Conservation (phyloP, 495 filamentous ascomycete genomes). For the Viridothelium virens region DNA sequence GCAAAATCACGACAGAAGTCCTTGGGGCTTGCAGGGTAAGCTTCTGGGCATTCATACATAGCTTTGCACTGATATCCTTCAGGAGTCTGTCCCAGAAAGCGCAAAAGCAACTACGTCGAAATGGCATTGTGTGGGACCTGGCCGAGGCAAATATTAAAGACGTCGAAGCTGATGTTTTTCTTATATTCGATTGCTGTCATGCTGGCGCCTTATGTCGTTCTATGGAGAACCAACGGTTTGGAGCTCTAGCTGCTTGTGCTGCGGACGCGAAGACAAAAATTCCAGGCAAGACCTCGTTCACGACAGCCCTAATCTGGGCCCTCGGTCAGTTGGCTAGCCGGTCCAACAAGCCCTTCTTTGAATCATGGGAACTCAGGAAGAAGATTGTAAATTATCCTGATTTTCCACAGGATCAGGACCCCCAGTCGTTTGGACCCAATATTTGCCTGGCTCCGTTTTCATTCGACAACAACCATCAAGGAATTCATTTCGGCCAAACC, state of each 20-base stretch:
- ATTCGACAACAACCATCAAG: neutral
- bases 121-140: neutral
- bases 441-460: neutral
- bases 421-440: neutral
- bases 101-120: neutral
- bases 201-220: neutral
- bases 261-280: neutral
- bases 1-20: neutral
- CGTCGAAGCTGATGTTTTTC: neutral
- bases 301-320: neutral
- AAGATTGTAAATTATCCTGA: neutral
- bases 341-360: neutral
- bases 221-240: neutral
- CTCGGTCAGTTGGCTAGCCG: neutral
- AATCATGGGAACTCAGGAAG: neutral
- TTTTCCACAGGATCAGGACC: neutral
- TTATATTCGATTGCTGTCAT: constrained; percentile 1
- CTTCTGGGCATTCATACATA: neutral
- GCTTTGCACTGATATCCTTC: neutral
- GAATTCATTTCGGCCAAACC: neutral
- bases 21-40: neutral
- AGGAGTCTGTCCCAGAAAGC: neutral
- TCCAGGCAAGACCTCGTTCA: neutral
- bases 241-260: neutral
- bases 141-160: neutral